phyloP scores from a whole-genome alignment of 164 flowering plant genomes.

The Pachysandra terminalis region DNA sequence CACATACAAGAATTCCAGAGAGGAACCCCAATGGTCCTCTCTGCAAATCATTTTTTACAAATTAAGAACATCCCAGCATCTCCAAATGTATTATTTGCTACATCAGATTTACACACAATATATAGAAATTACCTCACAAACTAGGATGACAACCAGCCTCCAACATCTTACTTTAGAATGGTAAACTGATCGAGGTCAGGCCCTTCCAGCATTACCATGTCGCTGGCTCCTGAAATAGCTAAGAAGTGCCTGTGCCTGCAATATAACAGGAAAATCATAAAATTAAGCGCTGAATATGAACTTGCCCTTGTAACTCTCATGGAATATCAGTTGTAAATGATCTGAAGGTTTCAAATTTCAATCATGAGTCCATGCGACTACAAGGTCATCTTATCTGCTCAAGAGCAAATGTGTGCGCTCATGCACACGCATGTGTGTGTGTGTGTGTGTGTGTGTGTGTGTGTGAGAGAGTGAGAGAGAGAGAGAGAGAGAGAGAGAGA shows the following conservation, averaged over 20 bases:
- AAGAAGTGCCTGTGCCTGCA: slow-evolving; percentile 84
- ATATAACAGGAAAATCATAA: too few species aligned
- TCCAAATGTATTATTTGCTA: slow-evolving; percentile 25
- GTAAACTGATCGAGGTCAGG: slow-evolving; percentile 26
- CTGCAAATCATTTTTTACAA: slow-evolving; percentile 8
- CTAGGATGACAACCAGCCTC: not conserved
- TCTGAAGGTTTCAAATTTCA: too few species aligned
- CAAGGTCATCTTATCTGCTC: too few species aligned
- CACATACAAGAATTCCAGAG: slow-evolving; percentile 10
- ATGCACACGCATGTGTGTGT: too few species aligned
- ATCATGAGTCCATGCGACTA: too few species aligned
- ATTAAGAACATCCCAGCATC: slow-evolving; percentile 19
- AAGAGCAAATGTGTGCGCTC: too few species aligned
- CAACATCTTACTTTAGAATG: not conserved
- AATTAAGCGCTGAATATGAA: too few species aligned
- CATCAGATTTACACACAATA: slow-evolving; percentile 29
- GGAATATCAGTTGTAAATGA: too few species aligned
- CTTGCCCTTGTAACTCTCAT: too few species aligned
- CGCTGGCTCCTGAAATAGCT: slow-evolving; percentile 75
- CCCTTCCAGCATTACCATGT: slow-evolving; percentile 68
- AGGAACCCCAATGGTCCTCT: slow-evolving; percentile 6
- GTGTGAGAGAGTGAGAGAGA: too few species aligned
- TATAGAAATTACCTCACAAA: slow-evolving; percentile 19
- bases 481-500: too few species aligned
- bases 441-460: too few species aligned